Base-by-base conservation (phyloP, 768 basidiomycete genomes). In the Naematelia aurantialba region DNA sequence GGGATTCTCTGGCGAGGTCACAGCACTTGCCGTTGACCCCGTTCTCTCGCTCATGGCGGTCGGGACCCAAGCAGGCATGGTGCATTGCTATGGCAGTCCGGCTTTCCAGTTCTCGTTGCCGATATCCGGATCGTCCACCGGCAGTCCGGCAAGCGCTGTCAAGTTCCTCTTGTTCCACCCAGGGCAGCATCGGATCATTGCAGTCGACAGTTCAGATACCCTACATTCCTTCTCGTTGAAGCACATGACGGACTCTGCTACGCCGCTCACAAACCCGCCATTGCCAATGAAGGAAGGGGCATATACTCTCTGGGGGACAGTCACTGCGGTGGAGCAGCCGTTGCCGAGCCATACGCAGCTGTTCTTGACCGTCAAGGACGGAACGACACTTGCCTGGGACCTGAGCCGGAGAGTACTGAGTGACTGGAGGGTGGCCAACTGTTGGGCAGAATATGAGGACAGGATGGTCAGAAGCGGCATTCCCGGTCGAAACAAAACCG, bases 381-480 rank as follows among this genome's bases (percentile, higher is more conserved):
- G 84, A 27, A 84, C 86, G 50, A 81, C 90, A 61, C 82, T 83
- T 63, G 85, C 87, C 2, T 91, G 86, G 70, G 90, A 92, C 71
- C 66, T 91, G n/a, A 78, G 83, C 12, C 86, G 88, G 59, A 79
- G 84, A 14, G 79, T 82, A 19, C 81, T 86, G 59, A 88, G 89
- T 0, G 80, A 81, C 11, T 89, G 87, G 66, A 80, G 78, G 17
- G 82, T 89, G 30, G 85, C 86, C 2, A 90, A 91, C 68, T 78
- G 87, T 66, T 93, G 90, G 91, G 80, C 79, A 21, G 65, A 84
- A 27, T 85, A 89, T 65, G 85, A 88, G 73, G 82, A 86, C 59
- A 82, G 78, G 19, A 82, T 78, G 75, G 79, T 69, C 80, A 24
- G 78, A 78, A 74, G 79, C 76, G 68, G 80, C 66, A 49, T 76